These are phyloP conservation scores for Phaeophleospora eucalypticola DNA, from an alignment of 2,329 filamentous ascomycete species.

Conservation along the genomic window DNA sequence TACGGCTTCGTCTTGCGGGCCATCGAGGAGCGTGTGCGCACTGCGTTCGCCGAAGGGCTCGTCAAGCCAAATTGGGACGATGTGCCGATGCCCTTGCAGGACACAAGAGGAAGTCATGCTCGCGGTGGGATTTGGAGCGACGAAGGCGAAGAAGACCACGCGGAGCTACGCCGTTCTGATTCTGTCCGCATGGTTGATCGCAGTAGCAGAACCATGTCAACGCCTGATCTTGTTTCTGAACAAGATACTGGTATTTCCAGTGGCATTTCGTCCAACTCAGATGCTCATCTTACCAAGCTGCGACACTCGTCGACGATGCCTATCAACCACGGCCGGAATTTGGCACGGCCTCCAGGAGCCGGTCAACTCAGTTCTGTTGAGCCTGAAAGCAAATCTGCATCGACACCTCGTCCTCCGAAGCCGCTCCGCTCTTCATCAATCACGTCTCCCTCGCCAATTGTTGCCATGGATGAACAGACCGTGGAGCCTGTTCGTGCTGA, in stretches of 20 bases:
- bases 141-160: conserved; percentile 32
- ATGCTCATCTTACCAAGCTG: conserved; percentile 7
- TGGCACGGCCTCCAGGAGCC: conserved; percentile 23
- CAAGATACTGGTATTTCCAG: conserved; percentile 14
- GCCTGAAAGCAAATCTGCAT: conserved; percentile 1
- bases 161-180: background rate
- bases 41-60: conserved; percentile 86
- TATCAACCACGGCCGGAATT: conserved; percentile 3
- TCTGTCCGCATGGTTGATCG: conserved; percentile 9
- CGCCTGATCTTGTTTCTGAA: conserved; percentile 18
- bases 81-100: conserved; percentile 68
- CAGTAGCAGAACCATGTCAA: conserved; percentile 25
- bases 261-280: conserved; percentile 21
- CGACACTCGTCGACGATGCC: conserved; percentile 15
- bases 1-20: conserved; percentile 87
- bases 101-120: conserved; percentile 71
- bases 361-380: conserved; percentile 12
- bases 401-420: conserved; percentile 6
- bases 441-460: conserved; percentile 22
- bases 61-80: conserved; percentile 97
- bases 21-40: conserved; percentile 91
- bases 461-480: conserved; percentile 28
- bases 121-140: conserved; percentile 77
- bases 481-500: conserved; percentile 25
- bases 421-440: conserved; percentile 29